Evolutionary conservation across 495 filamentous ascomycete genomes (phyloP), one percentile per base, ranked within the genome.

Genomic region (Barbatosphaeria neglecta): DNA sequence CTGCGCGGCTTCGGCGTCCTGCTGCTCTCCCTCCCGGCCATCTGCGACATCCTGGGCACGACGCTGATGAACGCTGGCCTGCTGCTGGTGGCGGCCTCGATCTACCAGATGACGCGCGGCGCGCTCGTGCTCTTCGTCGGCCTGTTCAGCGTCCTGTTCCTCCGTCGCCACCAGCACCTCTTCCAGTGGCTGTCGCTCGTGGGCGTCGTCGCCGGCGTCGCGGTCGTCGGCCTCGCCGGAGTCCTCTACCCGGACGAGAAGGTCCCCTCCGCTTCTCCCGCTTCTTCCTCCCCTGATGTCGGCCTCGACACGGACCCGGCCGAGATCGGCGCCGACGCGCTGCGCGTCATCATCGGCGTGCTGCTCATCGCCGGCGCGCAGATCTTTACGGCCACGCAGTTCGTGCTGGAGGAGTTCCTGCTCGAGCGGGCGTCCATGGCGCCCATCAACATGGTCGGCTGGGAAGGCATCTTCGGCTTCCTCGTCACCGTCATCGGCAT

Each of bases 91-190:
- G 92, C 86, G 1, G 87, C 92, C 0, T 88, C 82, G 50, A 94
- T 98, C 55, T 98, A 96, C 70, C 92, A 98, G 62, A 98, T 98
- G 92, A 97, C 90, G 8, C 76, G 92, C 22, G 92, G 92, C 15
- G 90, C 92, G 0, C 71, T 98, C 22, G 90, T 97, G 15, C 72
- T 98, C 4, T 98, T 97, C 48, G 92, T 98, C 10, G 92, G 92
- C 0, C 65, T 96, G 0, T 96, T 98, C 70, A 94, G 87, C 58
- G 89, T 98, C 6, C 53, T 94, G 2, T 97, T 98, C 60, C 67
- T 98, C 28, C 80, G 75, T 45, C 80, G 87, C 24, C 81, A 76
- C 52, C 72, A 97, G 25, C 74, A 82, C 49, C 50, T 81, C 4
- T 95, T 87, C 68, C 89, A 97, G 59, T 98, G 92, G 92, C 68